Base-by-base conservation (phyloP, 2,329 filamentous ascomycete genomes). In the Neonectria ditissima region DNA sequence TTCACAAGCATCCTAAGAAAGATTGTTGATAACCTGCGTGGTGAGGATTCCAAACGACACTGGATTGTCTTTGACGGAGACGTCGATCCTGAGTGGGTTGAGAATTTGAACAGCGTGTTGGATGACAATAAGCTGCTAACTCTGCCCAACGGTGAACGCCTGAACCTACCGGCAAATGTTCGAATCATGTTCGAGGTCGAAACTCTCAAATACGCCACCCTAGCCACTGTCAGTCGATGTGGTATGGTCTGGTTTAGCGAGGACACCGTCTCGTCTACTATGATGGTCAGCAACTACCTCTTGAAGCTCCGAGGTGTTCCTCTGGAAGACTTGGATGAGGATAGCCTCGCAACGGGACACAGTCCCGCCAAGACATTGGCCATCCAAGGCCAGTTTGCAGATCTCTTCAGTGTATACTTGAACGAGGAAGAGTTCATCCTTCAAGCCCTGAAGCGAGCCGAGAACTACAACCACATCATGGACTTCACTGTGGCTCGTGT, bases 181-280 rank as follows among this genome's bases (percentile, higher is more conserved):
- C 93, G 97, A 70, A 97, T 99, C 80, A 97, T 99, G 94, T 99
- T 99, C 75, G 96, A 99, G 82, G 96, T 99, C 37, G 97, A 99
- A 81, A 98, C 91, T 3, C 85, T 99, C 64, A 97, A 97, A 77
- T 99, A 99, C 77, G 96, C 96, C 39, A 99, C 96, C 0, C 87
- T 99, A 47, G 96, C 96, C 59, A 99, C 96, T n/a, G 96, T 99
- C 75, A 97, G 92, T 89, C 94, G 96, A 81, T 99, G 96, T 78
- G 96, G 96, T 86, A 99, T 99, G 96, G 97, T 99, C 14, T 99
- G 96, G 96, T 99, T 98, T 82, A 99, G 94, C 76, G 95, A 97
- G 74, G 97, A 99, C 75, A 98, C 94, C 28, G 95, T 99, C 43
- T 95, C 93, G 32, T 88, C 95, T 1, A 87, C 87, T 69, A 97